Conservation (phyloP, 495 filamentous ascomycete genomes). For the Pyronema omphalodes region DNA sequence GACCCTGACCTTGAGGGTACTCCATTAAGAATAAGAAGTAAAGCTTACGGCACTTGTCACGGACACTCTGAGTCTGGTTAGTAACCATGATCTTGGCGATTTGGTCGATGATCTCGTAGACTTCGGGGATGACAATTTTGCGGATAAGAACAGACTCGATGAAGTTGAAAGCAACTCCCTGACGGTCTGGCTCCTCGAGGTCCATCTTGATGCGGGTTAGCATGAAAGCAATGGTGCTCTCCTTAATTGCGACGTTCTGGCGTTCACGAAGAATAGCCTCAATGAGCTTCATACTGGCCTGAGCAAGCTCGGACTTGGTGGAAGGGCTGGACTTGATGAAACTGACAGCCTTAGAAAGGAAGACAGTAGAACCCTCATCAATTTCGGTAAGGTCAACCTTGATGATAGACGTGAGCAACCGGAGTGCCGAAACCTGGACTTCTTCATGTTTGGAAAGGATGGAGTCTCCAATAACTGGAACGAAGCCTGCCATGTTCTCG, state of each 20-base stretch:
- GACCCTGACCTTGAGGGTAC: constrained; percentile 75
- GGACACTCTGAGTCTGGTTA: constrained; percentile 68
- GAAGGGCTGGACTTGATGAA: constrained; percentile 57
- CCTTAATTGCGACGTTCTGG: constrained; percentile 51
- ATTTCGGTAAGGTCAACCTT: constrained; percentile 60
- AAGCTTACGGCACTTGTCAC: constrained; percentile 68
- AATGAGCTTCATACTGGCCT: constrained; percentile 72
- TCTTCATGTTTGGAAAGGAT: constrained; percentile 71
- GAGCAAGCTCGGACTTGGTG: constrained; percentile 61
- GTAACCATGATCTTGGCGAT: constrained; percentile 90
- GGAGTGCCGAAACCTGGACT: constrained; percentile 66
- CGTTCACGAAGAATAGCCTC: constrained; percentile 71
- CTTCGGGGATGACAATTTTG: constrained; percentile 64
- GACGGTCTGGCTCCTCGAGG: constrained; percentile 74
- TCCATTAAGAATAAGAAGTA: constrained; percentile 90
- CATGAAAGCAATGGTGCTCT: constrained; percentile 64
- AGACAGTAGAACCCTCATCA: constrained; percentile 51
- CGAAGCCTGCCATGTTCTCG: constrained; percentile 59
- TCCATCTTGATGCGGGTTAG: constrained; percentile 73
- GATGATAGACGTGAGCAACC: constrained; percentile 64
- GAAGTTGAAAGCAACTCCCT: constrained; percentile 87
- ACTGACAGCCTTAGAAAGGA: constrained; percentile 65
- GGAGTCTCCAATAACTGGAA: constrained; percentile 75
- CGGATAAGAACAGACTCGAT: constrained; percentile 65
- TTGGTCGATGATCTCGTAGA: constrained; percentile 80